Base-by-base conservation (phyloP, 306 rosid genomes). In the Cicer judaicum region DNA sequence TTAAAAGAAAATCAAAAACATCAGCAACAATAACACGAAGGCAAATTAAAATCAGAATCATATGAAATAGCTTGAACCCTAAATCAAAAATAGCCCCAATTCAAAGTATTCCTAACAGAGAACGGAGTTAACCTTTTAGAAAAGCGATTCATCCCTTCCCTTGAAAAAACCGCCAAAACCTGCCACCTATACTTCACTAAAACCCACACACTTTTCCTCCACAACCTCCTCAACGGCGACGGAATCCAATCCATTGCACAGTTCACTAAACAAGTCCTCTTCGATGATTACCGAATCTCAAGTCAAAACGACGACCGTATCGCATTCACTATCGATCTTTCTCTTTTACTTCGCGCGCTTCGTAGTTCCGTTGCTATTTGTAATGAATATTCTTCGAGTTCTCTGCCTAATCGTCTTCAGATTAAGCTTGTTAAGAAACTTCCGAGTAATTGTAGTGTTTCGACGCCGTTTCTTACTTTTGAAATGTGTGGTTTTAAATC, bases 181-280 rank as follows among this genome's bases (percentile, higher is more conserved):
- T 94, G 95, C 81, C 95, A 88, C 64, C 81, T 94, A 48, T 88
- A 82, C 80, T 84, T 94, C 68, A 91, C 97, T 2, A 82, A 80
- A 48, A 96, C 92, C 68, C 92, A 87, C 79, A 86, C 89, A 18
- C 77, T 89, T 61, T 91, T 94, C 88, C 91, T 94, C 79, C 97
- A 94, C 79, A 91, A 94, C 76, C 97, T 94, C 60, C 98, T 91
- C 73, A 91, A 87, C 64, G 93, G 91, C 13, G 90, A 88, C 34
- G 97, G 96, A 64, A 68, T 94, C 68, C 98, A 91, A 65, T 94
- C 96, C 65, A 50, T 91, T 64, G 97, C 98, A 0, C 96, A 90
- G 70, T 94, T 94, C 68, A 84, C 87, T 56, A 87, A 85, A 76
- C 89, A 90, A 72, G 85, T 96, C 13, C 87, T 91, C 70, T 93